These are phyloP conservation scores for Penicillium polonicum DNA, from an alignment of 2,329 filamentous ascomycete species.

Conservation along the genomic window DNA sequence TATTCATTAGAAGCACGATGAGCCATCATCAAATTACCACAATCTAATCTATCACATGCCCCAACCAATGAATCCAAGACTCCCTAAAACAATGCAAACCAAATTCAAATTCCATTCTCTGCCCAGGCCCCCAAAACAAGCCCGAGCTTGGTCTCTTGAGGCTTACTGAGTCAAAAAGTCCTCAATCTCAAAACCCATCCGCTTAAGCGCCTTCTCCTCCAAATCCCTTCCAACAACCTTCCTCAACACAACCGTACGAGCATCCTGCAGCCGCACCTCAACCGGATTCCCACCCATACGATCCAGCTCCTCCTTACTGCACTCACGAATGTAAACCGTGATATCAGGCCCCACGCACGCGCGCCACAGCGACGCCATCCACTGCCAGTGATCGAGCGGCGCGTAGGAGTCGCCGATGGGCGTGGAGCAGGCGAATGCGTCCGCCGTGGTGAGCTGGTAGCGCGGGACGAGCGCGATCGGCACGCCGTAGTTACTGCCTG, in stretches of 20 bases:
- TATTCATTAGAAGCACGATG: not conserved
- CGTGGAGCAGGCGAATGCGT: conserved; percentile 70
- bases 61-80: not conserved
- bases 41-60: not conserved
- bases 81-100: not conserved
- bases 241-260: conserved; percentile 54
- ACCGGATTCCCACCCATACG: conserved; percentile 48
- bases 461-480: conserved; percentile 75
- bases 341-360: conserved; percentile 76
- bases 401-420: conserved; percentile 75
- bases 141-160: not conserved
- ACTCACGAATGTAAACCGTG: conserved; percentile 47
- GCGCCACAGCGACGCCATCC: conserved; percentile 93
- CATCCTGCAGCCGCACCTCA: conserved; percentile 55
- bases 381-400: conserved; percentile 92
- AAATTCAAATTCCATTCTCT: conserved; percentile 1
- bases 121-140: not conserved
- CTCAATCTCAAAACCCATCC: conserved; percentile 81
- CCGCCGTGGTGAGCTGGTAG: conserved; percentile 76
- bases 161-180: conserved; percentile 58
- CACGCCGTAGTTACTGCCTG: conserved; percentile 35
- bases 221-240: conserved; percentile 46
- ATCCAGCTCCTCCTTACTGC: conserved; percentile 42
- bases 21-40: conserved; percentile 1
- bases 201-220: conserved; percentile 68